Evolutionary conservation across 2,329 filamentous ascomycete species (phyloP), one percentile per base, ranked within the genome.

Genomic region (Phyllosticta citrichinensis): DNA sequence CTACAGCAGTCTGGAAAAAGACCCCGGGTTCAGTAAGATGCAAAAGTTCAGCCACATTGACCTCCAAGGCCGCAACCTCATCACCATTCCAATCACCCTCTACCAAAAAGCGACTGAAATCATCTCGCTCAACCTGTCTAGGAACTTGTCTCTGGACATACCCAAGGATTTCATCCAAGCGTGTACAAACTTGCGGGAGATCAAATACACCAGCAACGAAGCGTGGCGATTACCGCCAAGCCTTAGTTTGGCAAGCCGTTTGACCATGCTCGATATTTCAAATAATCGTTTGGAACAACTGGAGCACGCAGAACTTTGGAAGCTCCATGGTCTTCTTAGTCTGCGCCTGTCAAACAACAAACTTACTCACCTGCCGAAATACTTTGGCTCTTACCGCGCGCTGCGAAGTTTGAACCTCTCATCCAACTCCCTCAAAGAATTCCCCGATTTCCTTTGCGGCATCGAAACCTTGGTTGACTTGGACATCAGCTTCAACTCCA

Each of bases 101-200:
- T 97, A 97, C 74, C 89, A 90, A 63, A 95, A 91, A 72, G 89
- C 93, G 0, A 81, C 84, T 11, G 94, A 99, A 70, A 97, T 99
- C 66, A 93, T 96, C 60, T 95, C 91, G 0, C 82, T 99, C 50
- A 97, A 99, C 69, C 79, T 99, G 10, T 97, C 94, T 1, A 85
- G 90, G 47, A 99, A 99, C 67, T 77, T 97, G 53, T 94, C 91
- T 0, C 80, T 99, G 27, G 91, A 97, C 68, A 86, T 99, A 14
- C 94, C 94, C 0, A 91, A 91, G 69, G 94, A 99, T 73, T 99
- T 99, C 71, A 92, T 99, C 60, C 91, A 96, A 71, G 89, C 90
- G 27, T 99, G 94, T 75, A 86, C 87, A 66, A 91, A 93, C 69
- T 79, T 99, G 20, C 86, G 93, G 57, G 94, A 99, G 72, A 94